Evolutionary conservation across 106 monocot species (phyloP).

Genomic region (Phalaenopsis aphrodite): DNA sequence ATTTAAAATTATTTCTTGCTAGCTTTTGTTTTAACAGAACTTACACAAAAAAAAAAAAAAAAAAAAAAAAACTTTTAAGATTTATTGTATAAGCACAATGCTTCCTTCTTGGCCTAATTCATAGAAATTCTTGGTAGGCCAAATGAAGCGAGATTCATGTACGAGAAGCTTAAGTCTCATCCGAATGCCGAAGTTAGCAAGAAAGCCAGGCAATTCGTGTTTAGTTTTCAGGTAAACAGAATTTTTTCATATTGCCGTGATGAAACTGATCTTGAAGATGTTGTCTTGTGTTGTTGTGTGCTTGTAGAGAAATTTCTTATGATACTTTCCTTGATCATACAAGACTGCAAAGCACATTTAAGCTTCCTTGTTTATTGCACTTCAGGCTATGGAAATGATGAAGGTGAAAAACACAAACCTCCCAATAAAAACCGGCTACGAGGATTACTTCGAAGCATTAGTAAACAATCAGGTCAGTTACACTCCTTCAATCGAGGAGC

Average conservation of each 20-base stretch:
- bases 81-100: neutral
- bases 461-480: conserved; percentile 40
- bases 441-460: conserved; percentile 80
- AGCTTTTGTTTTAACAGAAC: no score
- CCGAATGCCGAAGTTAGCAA: conserved; percentile 71
- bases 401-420: conserved; percentile 38
- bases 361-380: neutral
- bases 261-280: neutral
- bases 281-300: no score
- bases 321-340: neutral
- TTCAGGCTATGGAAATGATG: conserved; percentile 92
- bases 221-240: conserved; percentile 73
- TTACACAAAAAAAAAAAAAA: no score
- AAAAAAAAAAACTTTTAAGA: no score
- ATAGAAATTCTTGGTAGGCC: conserved; percentile 30
- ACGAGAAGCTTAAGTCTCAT: conserved; percentile 84
- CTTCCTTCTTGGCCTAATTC: neutral
- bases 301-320: no score
- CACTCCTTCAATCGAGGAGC: conserved; percentile 24
- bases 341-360: neutral
- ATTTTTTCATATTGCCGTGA: neutral
- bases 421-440: conserved; percentile 56
- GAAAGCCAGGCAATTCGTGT: conserved; percentile 65
- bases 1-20: no score
- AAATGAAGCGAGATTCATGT: conserved; percentile 73